Percentiles rank a stretch among this genome's conserved stretches.
Conservation (phyloP, 768 basidiomycete species). For the Kwoniella pini region DNA sequence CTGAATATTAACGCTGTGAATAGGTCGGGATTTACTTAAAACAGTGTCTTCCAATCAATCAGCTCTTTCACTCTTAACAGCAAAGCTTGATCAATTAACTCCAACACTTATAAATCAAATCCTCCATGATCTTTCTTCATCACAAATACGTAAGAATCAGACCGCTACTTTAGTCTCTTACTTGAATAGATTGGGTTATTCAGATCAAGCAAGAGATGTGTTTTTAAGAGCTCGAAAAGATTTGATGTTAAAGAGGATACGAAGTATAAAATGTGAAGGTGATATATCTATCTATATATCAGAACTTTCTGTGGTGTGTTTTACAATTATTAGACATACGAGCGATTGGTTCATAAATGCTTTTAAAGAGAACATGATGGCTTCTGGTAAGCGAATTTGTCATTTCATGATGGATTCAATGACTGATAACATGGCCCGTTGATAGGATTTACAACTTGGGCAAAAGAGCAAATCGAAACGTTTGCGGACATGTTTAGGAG, state of each 20-base stretch:
- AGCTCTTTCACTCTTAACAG: slow-evolving; percentile 54
- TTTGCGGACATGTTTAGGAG: slow-evolving; percentile 83
- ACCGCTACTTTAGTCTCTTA: slow-evolving; percentile 72
- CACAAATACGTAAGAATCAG: slow-evolving; percentile 73
- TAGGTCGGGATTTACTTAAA: slow-evolving; percentile 55
- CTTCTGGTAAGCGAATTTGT: too few species aligned
- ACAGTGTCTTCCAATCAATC: slow-evolving; percentile 39
- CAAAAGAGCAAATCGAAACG: slow-evolving; percentile 75
- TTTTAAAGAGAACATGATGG: slow-evolving; percentile 91
- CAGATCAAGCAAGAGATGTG: slow-evolving; percentile 73
- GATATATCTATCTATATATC: slow-evolving; percentile 80
- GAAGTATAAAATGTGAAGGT: slow-evolving; percentile 87
- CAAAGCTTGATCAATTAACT: slow-evolving; percentile 67
- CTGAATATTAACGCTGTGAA: too few species aligned
- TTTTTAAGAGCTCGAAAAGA: slow-evolving; percentile 77
- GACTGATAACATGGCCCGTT: too few species aligned
- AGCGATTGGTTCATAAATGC: slow-evolving; percentile 97
- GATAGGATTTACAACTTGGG: slow-evolving; percentile 91
- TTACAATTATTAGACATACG: slow-evolving; percentile 93
- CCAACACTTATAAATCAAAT: slow-evolving; percentile 69
- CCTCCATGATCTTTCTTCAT: slow-evolving; percentile 70
- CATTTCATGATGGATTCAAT: too few species aligned
- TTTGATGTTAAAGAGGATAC: slow-evolving; percentile 72
- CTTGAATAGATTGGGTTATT: slow-evolving; percentile 72
- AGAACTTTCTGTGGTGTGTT: slow-evolving; percentile 83